Base-by-base conservation (phyloP, 2,329 filamentous ascomycete species). In the Basipetospora chlamydospora region DNA sequence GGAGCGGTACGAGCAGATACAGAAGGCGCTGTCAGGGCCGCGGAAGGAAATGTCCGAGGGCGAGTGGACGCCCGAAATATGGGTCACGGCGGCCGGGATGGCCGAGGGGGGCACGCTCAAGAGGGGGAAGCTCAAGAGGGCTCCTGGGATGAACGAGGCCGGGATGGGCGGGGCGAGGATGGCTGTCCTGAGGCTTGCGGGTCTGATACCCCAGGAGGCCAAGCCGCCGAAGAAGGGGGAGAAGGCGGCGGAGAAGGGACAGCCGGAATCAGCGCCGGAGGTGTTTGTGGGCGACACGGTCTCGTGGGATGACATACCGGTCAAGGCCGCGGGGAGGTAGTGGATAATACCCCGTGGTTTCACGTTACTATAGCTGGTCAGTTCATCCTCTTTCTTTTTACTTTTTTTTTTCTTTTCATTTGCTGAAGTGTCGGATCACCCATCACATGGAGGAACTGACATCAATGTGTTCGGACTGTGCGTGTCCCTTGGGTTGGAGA, bases 181-280 rank as follows among this genome's bases (percentile, higher is more conserved):
- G 16, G 59, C 57, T 9, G 54, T 63, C 7, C 33, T 64, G 20
- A 56, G 60, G 32, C 55, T 63, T 50, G 58, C 58, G 2, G 61
- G 59, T 4, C 52, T 60, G 30, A 6, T 42, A n/a, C 29, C 26
- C 8, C 6, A 28, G 17, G 26, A 30, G 26, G 28, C 21, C 18
- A 16, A 21, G 16, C 21, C 15, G n/a, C 25, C 26, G 29, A 23
- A 23, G 22, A 23, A 23, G 11, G 11, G 6, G 22, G 29, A 38
- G 22, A 18, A n/a, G 47, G 9, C 61, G 56, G 38, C 55, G 59
- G 26, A 25, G 9, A 37, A 38, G 29, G 11, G 6, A 11, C 6
- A 11, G 6, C 22, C 22, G 22, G 35, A 33, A 16, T 15, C 22
- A 47, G 9, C 61, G 56, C 38, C 56, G 59, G 26, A 56, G 46